These are phyloP conservation scores for Pseudonitzschia multistriata DNA, from an alignment of 108 stramenopile species.

Conservation along the genomic window DNA sequence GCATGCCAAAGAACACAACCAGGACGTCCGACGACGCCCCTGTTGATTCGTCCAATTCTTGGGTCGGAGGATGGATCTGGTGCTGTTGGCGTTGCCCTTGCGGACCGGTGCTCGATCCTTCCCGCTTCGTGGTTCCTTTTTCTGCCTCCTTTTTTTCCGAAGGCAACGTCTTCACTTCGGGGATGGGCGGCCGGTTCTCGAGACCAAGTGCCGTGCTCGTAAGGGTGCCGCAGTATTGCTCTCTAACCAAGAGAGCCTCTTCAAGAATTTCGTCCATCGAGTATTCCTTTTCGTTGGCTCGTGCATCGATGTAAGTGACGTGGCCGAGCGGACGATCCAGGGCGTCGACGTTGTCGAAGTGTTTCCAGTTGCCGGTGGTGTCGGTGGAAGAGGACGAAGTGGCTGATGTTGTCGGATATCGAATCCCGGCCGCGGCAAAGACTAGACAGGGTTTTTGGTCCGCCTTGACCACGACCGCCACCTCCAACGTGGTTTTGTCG, in stretches of 20 bases:
- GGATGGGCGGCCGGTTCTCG: constrained; percentile 19
- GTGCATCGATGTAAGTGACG: constrained; percentile 70
- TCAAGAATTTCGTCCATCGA: constrained; percentile 70
- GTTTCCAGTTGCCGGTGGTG: constrained; percentile 39
- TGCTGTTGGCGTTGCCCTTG: constrained; percentile 22
- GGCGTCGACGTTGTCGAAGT: constrained; percentile 55
- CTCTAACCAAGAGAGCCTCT: constrained; percentile 66
- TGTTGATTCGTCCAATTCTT: background rate
- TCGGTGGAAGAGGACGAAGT: too few species aligned
- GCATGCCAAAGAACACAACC: constrained; percentile 48
- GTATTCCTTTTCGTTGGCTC: constrained; percentile 74
- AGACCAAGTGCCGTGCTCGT: constrained; percentile 59
- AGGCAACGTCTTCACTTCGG: constrained; percentile 12
- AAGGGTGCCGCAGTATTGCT: constrained; percentile 68
- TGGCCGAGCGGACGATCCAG: constrained; percentile 57
- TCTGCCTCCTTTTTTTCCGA: background rate
- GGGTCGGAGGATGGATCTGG: background rate
- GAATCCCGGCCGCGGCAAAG: constrained; percentile 37
- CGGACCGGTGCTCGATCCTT: constrained; percentile 13
- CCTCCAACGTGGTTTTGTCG: constrained; percentile 50
- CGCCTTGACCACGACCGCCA: constrained; percentile 47
- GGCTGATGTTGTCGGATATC: constrained; percentile 40
- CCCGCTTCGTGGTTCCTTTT: background rate
- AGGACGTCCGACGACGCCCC: constrained; percentile 48
- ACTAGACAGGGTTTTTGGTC: constrained; percentile 54